Evolutionary conservation across 2,329 filamentous ascomycete species (phyloP).

Genomic region (Ophiostoma quercus): DNA sequence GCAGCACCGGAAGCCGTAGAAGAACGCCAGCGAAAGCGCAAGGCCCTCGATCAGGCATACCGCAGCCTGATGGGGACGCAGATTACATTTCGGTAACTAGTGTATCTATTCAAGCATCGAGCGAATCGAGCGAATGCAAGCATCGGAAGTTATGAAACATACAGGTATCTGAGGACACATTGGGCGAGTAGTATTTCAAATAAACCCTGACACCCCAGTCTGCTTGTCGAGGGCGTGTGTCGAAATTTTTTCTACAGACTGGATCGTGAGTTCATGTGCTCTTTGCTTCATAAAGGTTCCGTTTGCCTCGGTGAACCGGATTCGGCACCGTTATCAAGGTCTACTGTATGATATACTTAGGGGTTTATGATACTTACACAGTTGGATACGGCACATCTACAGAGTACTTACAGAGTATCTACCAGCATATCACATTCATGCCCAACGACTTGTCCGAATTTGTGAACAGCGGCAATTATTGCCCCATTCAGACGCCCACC

Average conservation of each 20-base stretch:
- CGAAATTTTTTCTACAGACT: not conserved
- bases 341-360: not conserved
- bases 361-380: not conserved
- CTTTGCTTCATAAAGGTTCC: not conserved
- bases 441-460: not conserved
- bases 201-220: not conserved
- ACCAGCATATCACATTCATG: slow-evolving; percentile 12
- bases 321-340: not conserved
- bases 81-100: slow-evolving; percentile 52
- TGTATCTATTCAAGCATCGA: too few species aligned
- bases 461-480: slow-evolving; percentile 10
- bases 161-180: too few species aligned
- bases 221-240: not conserved
- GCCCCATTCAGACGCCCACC: not conserved
- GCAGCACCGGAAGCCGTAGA: slow-evolving; percentile 42
- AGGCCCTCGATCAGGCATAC: slow-evolving; percentile 75
- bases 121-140: too few species aligned
- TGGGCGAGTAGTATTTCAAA: too few species aligned
- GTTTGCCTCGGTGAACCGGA: not conserved
- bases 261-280: not conserved
- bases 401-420: not conserved
- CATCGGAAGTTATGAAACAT: too few species aligned
- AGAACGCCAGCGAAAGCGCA: slow-evolving; percentile 62
- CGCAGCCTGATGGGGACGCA: slow-evolving; percentile 67
- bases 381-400: not conserved